Percentiles rank a stretch among this genome's conserved stretches.
Conservation (phyloP, 352 stramenopile genomes). For the Paralagenidium karlingii region DNA sequence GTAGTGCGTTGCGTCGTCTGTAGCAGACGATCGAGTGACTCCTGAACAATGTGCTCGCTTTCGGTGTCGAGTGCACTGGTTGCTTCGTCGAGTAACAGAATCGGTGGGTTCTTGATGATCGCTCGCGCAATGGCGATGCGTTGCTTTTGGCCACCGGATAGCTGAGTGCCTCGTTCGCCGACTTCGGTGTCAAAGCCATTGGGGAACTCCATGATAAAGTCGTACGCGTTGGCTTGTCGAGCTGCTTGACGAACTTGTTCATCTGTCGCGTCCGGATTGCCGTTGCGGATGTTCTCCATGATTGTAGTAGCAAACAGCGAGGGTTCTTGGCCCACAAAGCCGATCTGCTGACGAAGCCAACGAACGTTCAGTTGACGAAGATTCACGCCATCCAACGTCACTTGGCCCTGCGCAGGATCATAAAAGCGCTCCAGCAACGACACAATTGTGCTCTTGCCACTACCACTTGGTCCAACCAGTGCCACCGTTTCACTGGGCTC, state of each 20-base stretch:
- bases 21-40: slow-evolving; percentile 44
- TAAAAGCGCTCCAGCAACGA: slow-evolving; percentile 69
- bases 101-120: slow-evolving; percentile 78
- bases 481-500: slow-evolving; percentile 53
- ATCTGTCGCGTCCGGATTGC: slow-evolving; percentile 34
- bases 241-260: slow-evolving; percentile 62
- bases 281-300: slow-evolving; percentile 70
- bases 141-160: slow-evolving; percentile 91
- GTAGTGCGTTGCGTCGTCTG: slow-evolving; percentile 60
- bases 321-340: slow-evolving; percentile 87
- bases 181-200: slow-evolving; percentile 84
- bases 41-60: slow-evolving; percentile 69
- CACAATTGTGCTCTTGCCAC: slow-evolving; percentile 60
- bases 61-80: slow-evolving; percentile 65
- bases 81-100: slow-evolving; percentile 87
- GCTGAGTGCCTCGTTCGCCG: slow-evolving; percentile 68
- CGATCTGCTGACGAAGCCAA: slow-evolving; percentile 63
- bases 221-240: slow-evolving; percentile 79
- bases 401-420: slow-evolving; percentile 18
- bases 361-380: slow-evolving; percentile 48
- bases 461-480: slow-evolving; percentile 52
- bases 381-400: slow-evolving; percentile 37
- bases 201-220: slow-evolving; percentile 85
- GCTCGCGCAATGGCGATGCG: slow-evolving; percentile 89
- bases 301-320: slow-evolving; percentile 76